Base-by-base conservation (phyloP, 2,329 filamentous ascomycete genomes). In the Microsporum ferrugineum region DNA sequence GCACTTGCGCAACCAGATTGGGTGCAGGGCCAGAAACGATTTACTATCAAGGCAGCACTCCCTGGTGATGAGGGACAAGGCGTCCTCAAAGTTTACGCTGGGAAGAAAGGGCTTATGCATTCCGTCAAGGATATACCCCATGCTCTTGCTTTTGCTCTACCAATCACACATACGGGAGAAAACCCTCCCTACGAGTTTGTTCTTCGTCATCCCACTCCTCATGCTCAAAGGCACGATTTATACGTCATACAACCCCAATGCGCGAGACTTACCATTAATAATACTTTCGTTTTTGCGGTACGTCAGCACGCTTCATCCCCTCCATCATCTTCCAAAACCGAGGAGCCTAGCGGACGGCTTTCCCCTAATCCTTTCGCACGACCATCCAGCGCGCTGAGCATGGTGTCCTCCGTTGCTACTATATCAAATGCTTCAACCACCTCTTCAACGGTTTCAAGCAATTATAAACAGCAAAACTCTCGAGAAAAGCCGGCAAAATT, bases 231-330 rank as follows among this genome's bases (percentile, higher is more conserved):
- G 47, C 91, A 99, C 73, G 94, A 99, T 71, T 86, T 99, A 62
- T 99, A 99, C 73, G 89, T 99, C 65, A 89, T 91, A 51, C 94
- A 97, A 71, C 94, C 95, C 0, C 95, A 99, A 73, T 99, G 94
- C 72, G 83, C 87, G 65, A 84, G 86, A 31, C 79, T 99, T 33
- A 91, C 90, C 1, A 80, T 95, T 61, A 96, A 97, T 78, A 97
- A 99, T 72, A 99, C 94, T 0, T 99, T 96, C 71, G 92, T 99
- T 33, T 99, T 99, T 73, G 88, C 88, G 59, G 88, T 99, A 63
- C 88, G 94, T 53, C 94, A 99, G 71, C 91, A 99, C 71, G 89
- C 91, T 0, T 87, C 89, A 0, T 82, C 81, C 0, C 75, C 82
- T 0, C 74, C 75, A 1, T 69, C 71, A 45, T 68, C 74, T 33